Conservation (phyloP, 495 filamentous ascomycete genomes). For the Ascobolus immersus region DNA sequence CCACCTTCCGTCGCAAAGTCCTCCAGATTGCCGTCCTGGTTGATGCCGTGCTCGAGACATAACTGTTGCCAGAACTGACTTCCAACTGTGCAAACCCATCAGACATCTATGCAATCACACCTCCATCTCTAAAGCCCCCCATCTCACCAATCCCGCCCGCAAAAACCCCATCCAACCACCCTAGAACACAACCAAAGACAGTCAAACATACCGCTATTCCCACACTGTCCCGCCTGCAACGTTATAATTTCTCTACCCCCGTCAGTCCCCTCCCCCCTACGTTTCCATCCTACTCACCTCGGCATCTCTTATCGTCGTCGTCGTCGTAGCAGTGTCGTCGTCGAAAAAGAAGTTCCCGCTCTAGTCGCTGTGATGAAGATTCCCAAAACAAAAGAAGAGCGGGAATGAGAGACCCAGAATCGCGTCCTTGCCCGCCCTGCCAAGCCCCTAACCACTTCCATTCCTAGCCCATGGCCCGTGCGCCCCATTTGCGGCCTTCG, state of each 20-base stretch:
- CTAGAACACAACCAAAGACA: background rate
- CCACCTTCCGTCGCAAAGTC: conserved; percentile 89
- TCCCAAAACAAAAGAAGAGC: too few species aligned
- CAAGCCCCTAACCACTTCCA: too few species aligned
- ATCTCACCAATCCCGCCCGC: too few species aligned
- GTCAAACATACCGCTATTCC: conserved; percentile 67
- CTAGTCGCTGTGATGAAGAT: too few species aligned
- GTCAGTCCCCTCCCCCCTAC: background rate
- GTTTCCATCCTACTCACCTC: background rate
- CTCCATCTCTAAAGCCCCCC: background rate
- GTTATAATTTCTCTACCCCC: conserved; percentile 81
- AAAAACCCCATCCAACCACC: too few species aligned
- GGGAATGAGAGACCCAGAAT: too few species aligned
- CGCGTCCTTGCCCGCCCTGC: too few species aligned
- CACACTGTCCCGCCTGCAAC: conserved; percentile 95
- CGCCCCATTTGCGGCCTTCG: too few species aligned
- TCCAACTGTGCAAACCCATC: conserved; percentile 12
- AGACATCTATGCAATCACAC: background rate
- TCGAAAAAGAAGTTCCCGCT: too few species aligned
- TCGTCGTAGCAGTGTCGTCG: too few species aligned
- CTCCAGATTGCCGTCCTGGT: conserved; percentile 83
- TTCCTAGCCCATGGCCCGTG: too few species aligned
- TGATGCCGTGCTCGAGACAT: conserved; percentile 81
- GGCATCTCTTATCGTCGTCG: too few species aligned
- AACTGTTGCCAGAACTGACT: conserved; percentile 16